These are phyloP conservation scores for Trichomonas gallinae DNA, from an alignment of 208 protist species.

Conservation along the genomic window DNA sequence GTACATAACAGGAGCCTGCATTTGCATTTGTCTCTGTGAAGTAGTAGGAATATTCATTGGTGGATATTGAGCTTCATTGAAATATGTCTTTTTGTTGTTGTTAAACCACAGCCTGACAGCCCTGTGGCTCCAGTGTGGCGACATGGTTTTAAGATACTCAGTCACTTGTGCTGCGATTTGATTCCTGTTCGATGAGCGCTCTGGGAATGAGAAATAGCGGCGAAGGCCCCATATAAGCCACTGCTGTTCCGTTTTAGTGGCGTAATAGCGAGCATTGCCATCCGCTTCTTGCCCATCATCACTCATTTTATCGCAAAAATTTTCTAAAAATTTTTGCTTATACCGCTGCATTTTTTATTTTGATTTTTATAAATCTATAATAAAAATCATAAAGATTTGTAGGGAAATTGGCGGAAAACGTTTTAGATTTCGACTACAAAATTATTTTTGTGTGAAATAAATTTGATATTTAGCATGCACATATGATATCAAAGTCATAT, in stretches of 20 bases:
- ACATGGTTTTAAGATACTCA: background rate
- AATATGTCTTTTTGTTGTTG: background rate
- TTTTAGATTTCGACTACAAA: too few relatives aligned
- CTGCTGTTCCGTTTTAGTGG: background rate
- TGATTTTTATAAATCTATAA: too few relatives aligned
- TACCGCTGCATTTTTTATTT: too few relatives aligned
- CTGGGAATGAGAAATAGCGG: conserved; percentile 11
- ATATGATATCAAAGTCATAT: too few relatives aligned
- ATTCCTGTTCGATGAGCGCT: background rate
- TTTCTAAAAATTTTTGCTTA: background rate
- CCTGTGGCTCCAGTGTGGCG: background rate
- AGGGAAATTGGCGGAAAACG: too few relatives aligned
- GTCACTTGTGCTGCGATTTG: background rate
- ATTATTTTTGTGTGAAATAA: too few relatives aligned
- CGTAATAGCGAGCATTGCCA: background rate
- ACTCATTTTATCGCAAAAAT: background rate
- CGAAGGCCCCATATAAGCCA: background rate
- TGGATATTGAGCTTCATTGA: background rate
- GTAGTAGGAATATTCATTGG: background rate
- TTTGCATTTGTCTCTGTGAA: background rate
- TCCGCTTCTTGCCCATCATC: background rate
- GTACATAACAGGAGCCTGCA: background rate
- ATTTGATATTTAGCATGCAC: too few relatives aligned
- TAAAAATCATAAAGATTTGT: too few relatives aligned
- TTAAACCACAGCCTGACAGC: background rate